phyloP scores from a whole-genome alignment of 1,284 basidiomycete species.

The Malassezia caprae region DNA sequence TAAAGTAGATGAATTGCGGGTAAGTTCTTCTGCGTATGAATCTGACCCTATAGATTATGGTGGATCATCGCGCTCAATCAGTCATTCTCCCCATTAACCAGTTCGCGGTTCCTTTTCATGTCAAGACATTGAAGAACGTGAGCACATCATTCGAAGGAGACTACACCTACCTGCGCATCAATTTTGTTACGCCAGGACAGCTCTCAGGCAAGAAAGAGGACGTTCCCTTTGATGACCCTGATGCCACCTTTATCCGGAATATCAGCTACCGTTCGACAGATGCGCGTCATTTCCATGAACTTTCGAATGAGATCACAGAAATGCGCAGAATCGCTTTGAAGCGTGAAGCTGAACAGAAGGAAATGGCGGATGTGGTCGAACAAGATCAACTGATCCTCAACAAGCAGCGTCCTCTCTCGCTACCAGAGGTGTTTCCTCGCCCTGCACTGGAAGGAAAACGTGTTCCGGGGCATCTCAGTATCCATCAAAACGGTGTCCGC shows the following conservation, averaged over 20 bases:
- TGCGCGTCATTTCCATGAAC: conserved; percentile 72
- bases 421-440: conserved; percentile 85
- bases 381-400: conserved; percentile 79
- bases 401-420: conserved; percentile 51
- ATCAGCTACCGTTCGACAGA: conserved; percentile 87
- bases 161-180: conserved; percentile 86
- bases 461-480: conserved; percentile 82
- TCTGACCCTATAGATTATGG: conserved; percentile 61
- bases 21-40: not conserved
- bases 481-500: conserved; percentile 91
- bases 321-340: conserved; percentile 95
- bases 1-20: conserved; percentile 36
- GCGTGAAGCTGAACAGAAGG: conserved; percentile 91
- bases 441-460: conserved; percentile 88
- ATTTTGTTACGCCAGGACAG: conserved; percentile 96
- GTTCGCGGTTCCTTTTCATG: conserved; percentile 92
- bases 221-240: conserved; percentile 96
- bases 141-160: conserved; percentile 96
- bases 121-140: conserved; percentile 95
- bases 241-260: conserved; percentile 90
- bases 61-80: conserved; percentile 81
- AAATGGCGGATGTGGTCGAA: conserved; percentile 93
- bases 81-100: conserved; percentile 88
- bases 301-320: conserved; percentile 85
- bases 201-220: conserved; percentile 98